These are phyloP conservation scores for Claviceps sp. DNA, from an alignment of 2,329 filamentous ascomycete species.

Conservation along the genomic window DNA sequence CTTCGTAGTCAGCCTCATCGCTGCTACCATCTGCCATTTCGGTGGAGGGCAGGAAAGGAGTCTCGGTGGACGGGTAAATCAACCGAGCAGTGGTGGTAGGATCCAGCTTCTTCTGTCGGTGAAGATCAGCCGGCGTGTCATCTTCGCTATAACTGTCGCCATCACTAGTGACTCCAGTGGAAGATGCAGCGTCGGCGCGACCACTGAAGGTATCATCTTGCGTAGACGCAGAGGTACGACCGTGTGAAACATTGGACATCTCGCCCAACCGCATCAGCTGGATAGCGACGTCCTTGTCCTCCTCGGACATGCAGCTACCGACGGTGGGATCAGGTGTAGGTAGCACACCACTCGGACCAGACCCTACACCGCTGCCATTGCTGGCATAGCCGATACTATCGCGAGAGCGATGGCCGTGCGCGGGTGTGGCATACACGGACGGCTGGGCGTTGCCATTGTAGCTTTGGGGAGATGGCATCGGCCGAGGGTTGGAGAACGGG, in stretches of 20 bases:
- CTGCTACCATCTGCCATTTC: constrained; percentile 28
- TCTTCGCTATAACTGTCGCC: constrained; percentile 53
- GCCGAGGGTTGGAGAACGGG: constrained; percentile 63
- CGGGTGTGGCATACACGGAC: constrained; percentile 49
- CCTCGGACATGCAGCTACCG: constrained; percentile 91
- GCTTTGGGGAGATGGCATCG: constrained; percentile 73
- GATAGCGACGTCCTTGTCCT: constrained; percentile 83
- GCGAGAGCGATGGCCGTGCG: constrained; percentile 48
- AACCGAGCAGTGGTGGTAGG: constrained; percentile 27
- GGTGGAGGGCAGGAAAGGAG: constrained; percentile 37
- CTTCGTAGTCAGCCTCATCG: constrained; percentile 21
- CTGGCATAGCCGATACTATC: constrained; percentile 45
- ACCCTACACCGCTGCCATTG: constrained; percentile 22
- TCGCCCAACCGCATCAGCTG: constrained; percentile 94
- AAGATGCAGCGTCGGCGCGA: constrained; percentile 71
- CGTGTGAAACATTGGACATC: constrained; percentile 84
- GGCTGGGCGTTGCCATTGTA: constrained; percentile 39
- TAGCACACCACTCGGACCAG: constrained; percentile 41
- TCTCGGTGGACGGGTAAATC: constrained; percentile 38
- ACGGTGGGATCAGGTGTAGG: constrained; percentile 96
- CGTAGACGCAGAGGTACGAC: constrained; percentile 84
- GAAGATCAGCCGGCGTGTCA: constrained; percentile 41
- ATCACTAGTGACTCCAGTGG: constrained; percentile 73
- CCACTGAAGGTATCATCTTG: constrained; percentile 89
- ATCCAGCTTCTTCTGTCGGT: constrained; percentile 43